A percentile compares a stretch with the other conserved stretches of the same genome.
These are phyloP conservation scores for Fermentozyma sake DNA, from an alignment of 1,139 yeast species.

Conservation along the genomic window DNA sequence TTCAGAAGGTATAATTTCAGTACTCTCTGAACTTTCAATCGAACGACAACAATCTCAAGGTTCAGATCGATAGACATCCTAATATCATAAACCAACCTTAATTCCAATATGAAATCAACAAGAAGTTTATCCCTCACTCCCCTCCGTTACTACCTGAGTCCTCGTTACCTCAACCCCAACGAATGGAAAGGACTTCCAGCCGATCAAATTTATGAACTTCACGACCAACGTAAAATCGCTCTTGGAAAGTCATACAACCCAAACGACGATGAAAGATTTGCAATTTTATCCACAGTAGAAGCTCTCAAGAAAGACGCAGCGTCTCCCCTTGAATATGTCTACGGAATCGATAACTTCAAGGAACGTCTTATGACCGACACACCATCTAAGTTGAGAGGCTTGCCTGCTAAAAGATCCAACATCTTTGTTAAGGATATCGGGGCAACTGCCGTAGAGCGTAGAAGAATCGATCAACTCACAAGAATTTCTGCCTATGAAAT, in stretches of 20 bases:
- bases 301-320: slow-evolving; percentile 25
- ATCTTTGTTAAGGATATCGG: slow-evolving; percentile 37
- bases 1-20: too few species aligned
- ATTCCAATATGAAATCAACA: slow-evolving; percentile 7
- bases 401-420: slow-evolving; percentile 39
- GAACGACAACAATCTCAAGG: too few species aligned
- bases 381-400: slow-evolving; percentile 34
- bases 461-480: slow-evolving; percentile 48
- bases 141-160: slow-evolving; percentile 6
- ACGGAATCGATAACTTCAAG: slow-evolving; percentile 43
- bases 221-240: slow-evolving; percentile 51
- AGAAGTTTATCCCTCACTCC: too few species aligned
- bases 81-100: slow-evolving; percentile 1
- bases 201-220: slow-evolving; percentile 56
- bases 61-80: too few species aligned
- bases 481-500: slow-evolving; percentile 88
- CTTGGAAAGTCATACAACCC: slow-evolving; percentile 58
- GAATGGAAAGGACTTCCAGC: slow-evolving; percentile 69
- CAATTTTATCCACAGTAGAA: slow-evolving; percentile 40
- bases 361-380: slow-evolving; percentile 44
- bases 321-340: slow-evolving; percentile 41
- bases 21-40: too few species aligned
- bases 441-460: slow-evolving; percentile 31
- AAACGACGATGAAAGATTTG: slow-evolving; percentile 44
- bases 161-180: slow-evolving; percentile 52